Base-by-base conservation (phyloP, 495 filamentous ascomycete genomes). In the Hapsidospora chrysogenum region DNA sequence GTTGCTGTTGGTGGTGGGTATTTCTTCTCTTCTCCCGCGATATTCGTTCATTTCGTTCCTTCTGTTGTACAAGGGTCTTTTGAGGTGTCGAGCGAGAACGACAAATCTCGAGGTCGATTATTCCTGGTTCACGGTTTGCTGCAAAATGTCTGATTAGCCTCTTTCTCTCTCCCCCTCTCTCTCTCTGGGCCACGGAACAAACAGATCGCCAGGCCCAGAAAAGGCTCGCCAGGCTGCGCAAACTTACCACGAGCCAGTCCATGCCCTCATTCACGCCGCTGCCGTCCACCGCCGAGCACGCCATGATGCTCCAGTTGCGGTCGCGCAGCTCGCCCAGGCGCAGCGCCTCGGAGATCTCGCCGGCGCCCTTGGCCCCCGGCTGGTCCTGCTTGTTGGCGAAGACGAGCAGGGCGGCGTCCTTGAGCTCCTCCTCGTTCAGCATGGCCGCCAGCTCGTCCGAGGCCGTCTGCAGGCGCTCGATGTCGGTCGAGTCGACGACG, bases 381-480 rank as follows among this genome's bases (percentile, higher is more conserved):
- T 96, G 89, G 59, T 97, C 89, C 50, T 97, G 92, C 61, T 97
- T 97, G 60, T 97, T 97, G 38, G 89, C 89, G 57, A 97, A 97
- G 3, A 97, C 92, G 17, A 97, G 61, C 25, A 97, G 57, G 16
- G 84, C 78, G 8, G 92, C 87, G 44, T 96, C 92, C 39, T 78
- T 78, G 19, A 97, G 68, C 52, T 97, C 89, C 23, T 96, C 92
- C 55, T 97, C 89, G 51, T 85, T 85, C 37, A 97, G 57, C 92
- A 97, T 97, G 2, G 86, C 82, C 27, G 80, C 72, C 23, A 97
- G 63, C 56, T 97, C 89, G 46, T 94, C 89, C 7, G 85, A 74
- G 1, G 89, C 89, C 1, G 85, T 96, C 31, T 80, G 76, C 29
- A 97, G 61, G 30, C 89, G 81, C 42, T 94, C 83, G 48, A 95